These are phyloP conservation scores for Hemerocallis citrina DNA, from an alignment of 106 monocot species.

Conservation along the genomic window DNA sequence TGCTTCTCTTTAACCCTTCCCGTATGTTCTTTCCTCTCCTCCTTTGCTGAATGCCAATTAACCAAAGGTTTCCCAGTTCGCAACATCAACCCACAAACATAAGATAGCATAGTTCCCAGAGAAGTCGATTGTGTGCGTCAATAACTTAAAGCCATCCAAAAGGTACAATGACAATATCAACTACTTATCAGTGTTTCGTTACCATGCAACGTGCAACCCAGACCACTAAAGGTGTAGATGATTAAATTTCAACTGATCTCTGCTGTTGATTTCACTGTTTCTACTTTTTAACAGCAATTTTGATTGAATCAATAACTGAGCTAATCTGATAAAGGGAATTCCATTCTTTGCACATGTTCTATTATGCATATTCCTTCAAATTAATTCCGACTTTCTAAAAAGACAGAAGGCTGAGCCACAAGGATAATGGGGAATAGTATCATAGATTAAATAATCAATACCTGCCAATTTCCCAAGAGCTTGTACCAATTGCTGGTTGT, in stretches of 20 bases:
- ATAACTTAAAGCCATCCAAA: constrained; percentile 2
- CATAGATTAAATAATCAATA: neutral
- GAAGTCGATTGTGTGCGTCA: no score
- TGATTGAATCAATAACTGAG: neutral
- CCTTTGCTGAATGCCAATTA: no score
- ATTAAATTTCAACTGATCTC: no score
- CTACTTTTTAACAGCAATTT: neutral
- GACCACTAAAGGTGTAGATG: neutral
- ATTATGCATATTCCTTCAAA: neutral
- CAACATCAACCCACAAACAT: no score
- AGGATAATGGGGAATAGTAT: neutral
- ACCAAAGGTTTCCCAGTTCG: no score
- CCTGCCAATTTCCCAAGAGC: constrained; percentile 9
- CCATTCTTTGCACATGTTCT: neutral
- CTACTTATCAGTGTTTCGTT: neutral
- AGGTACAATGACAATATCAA: neutral
- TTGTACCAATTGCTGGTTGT: neutral
- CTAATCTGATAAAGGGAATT: neutral
- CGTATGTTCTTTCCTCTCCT: no score
- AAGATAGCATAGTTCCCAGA: no score
- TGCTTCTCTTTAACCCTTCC: no score
- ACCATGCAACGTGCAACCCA: no score
- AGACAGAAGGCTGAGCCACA: no score
- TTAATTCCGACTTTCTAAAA: no score
- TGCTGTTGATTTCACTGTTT: no score